A percentile compares a stretch with the other conserved stretches of the same genome.
Conservation (phyloP, 2,329 filamentous ascomycete genomes). For the Colletotrichum shisoi region DNA sequence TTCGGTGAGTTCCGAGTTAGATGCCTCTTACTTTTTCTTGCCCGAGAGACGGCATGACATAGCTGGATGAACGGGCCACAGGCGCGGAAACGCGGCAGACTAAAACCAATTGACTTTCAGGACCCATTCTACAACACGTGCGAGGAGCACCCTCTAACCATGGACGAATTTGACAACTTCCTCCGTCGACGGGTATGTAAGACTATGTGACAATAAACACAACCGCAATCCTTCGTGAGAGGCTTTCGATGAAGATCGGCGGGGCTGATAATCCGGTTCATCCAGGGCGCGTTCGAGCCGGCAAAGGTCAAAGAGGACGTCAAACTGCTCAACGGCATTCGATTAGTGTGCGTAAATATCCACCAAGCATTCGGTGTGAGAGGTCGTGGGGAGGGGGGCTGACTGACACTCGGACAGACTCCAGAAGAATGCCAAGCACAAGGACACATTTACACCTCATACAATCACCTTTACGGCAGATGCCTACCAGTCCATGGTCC, state of each 20-base stretch:
- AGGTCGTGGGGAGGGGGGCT: neutral
- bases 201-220: neutral
- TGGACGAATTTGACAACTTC: slow-evolving; percentile 67
- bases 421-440: slow-evolving; percentile 63
- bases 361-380: slow-evolving; percentile 17
- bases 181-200: slow-evolving; percentile 57
- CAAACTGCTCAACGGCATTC: slow-evolving; percentile 59
- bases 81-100: neutral
- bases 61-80: slow-evolving; percentile 1
- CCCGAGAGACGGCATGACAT: neutral
- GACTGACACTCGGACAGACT: slow-evolving; percentile 52
- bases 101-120: slow-evolving; percentile 46
- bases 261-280: slow-evolving; percentile 33
- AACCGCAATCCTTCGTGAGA: neutral
- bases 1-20: slow-evolving; percentile 54
- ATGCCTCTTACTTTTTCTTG: neutral
- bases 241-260: neutral
- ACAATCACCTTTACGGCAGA: slow-evolving; percentile 62
- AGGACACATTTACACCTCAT: slow-evolving; percentile 65
- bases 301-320: slow-evolving; percentile 54
- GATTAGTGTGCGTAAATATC: slow-evolving; percentile 59
- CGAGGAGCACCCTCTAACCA: slow-evolving; percentile 61
- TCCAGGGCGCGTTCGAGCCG: slow-evolving; percentile 63
- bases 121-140: slow-evolving; percentile 58
- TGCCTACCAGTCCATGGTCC: slow-evolving; percentile 65